Conservation (phyloP, 2,329 filamentous ascomycete genomes). For the Aspergillus sp. region DNA sequence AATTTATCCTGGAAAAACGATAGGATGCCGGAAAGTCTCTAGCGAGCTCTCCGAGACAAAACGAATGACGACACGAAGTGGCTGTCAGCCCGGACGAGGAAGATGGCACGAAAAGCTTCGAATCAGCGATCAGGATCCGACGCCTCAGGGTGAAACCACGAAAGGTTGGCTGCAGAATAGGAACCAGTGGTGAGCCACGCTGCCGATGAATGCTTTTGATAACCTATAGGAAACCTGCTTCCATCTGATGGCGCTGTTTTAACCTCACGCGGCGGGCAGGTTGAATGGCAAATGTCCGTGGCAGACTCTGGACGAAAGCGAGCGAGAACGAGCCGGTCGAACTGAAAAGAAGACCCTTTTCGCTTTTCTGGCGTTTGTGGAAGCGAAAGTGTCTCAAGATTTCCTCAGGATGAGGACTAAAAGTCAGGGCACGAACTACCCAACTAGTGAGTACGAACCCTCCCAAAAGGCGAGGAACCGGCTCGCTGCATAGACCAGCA, state of each 20-base stretch:
- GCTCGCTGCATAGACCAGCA: slow-evolving; percentile 35
- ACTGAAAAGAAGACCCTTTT: slow-evolving; percentile 25
- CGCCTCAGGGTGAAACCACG: slow-evolving; percentile 29
- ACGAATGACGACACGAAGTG: slow-evolving; percentile 44
- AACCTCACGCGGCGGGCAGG: slow-evolving; percentile 11
- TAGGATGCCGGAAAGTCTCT: slow-evolving; percentile 37
- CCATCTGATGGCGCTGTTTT: slow-evolving; percentile 20
- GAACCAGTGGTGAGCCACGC: slow-evolving; percentile 26
- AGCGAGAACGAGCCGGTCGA: slow-evolving; percentile 13
- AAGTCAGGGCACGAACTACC: slow-evolving; percentile 39
- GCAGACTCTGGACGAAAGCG: slow-evolving; percentile 17
- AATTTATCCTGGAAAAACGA: slow-evolving; percentile 45
- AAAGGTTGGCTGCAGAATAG: slow-evolving; percentile 35
- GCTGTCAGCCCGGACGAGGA: slow-evolving; percentile 35
- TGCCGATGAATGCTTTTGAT: slow-evolving; percentile 23
- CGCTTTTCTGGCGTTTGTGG: slow-evolving; percentile 19
- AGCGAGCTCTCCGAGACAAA: slow-evolving; percentile 45
- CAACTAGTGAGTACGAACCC: slow-evolving; percentile 40
- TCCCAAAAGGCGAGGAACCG: slow-evolving; percentile 22
- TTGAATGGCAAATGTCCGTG: slow-evolving; percentile 18
- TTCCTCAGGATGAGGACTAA: slow-evolving; percentile 28
- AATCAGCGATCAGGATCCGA: slow-evolving; percentile 37
- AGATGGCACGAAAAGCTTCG: slow-evolving; percentile 33
- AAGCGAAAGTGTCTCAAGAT: slow-evolving; percentile 19
- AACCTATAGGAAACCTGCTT: slow-evolving; percentile 20